Evolutionary conservation across 169 alveolate genomes (phyloP).

Genomic region (Cryptosporidium parvum): DNA sequence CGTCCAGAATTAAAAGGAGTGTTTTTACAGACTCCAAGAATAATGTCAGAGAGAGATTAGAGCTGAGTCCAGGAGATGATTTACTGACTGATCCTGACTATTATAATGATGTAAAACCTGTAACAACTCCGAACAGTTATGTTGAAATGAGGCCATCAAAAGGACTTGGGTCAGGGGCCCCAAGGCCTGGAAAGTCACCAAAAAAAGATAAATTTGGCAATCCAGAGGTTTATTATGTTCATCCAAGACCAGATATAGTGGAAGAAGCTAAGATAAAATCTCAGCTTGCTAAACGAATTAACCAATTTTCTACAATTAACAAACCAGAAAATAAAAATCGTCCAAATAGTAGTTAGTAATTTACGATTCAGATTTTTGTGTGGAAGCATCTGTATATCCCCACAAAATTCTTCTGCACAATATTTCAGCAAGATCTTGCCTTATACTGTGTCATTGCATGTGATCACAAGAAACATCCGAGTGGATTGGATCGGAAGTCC

Average conservation of each 20-base stretch:
- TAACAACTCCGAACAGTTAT: not conserved
- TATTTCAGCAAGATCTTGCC: not conserved
- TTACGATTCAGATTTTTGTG: not conserved
- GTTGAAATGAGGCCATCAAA: slow-evolving; percentile 39
- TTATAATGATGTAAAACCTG: not conserved
- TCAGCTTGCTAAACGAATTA: not conserved
- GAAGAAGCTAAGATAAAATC: slow-evolving; percentile 25
- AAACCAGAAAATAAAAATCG: not conserved
- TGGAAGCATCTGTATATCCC: not conserved
- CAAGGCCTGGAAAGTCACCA: slow-evolving; percentile 36
- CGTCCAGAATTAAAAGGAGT: not conserved
- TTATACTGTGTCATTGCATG: slow-evolving; percentile 41
- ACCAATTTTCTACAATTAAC: not conserved
- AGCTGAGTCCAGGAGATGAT: slow-evolving; percentile 46
- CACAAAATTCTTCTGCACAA: not conserved
- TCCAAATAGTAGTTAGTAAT: not conserved
- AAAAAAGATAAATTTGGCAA: not conserved
- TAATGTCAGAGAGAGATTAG: slow-evolving; percentile 11
- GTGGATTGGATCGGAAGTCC: slow-evolving; percentile 73
- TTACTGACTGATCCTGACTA: slow-evolving; percentile 46
- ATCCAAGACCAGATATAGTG: not conserved
- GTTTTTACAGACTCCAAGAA: not conserved
- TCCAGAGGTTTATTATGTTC: not conserved
- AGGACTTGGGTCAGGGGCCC: slow-evolving; percentile 55
- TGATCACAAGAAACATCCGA: slow-evolving; percentile 66